Conservation (phyloP, 129 eudicot genomes). For the Centella asiatica region DNA sequence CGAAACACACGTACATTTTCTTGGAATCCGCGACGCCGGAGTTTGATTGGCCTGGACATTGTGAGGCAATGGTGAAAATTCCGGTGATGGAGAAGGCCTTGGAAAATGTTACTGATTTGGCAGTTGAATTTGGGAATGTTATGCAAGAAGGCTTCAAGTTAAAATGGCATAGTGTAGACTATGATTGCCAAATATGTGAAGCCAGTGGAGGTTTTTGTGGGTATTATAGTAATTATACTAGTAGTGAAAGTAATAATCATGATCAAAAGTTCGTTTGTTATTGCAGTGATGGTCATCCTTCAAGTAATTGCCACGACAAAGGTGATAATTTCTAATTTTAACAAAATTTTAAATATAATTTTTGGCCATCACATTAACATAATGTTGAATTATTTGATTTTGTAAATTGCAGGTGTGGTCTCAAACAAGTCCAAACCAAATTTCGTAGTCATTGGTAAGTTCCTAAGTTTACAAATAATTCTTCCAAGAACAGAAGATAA, state of each 20-base stretch:
- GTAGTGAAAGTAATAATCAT: too few species aligned
- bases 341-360: too few species aligned
- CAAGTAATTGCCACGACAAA: conserved; percentile 12
- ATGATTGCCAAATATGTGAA: conserved; percentile 20
- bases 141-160: conserved; percentile 21
- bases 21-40: conserved; percentile 15
- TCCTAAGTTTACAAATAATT: neutral
- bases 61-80: conserved; percentile 16
- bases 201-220: conserved; percentile 20
- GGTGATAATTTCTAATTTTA: conserved; percentile 13
- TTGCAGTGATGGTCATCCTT: conserved; percentile 14
- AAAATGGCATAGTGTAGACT: conserved; percentile 12
- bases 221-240: neutral
- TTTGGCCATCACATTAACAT: too few species aligned
- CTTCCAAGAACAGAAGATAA: too few species aligned
- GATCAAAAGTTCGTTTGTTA: conserved; percentile 14
- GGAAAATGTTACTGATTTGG: conserved; percentile 8
- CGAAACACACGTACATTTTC: conserved; percentile 23
- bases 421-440: neutral
- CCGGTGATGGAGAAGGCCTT: conserved; percentile 14
- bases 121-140: conserved; percentile 2
- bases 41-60: conserved; percentile 21
- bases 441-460: conserved; percentile 14
- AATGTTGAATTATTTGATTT: neutral
- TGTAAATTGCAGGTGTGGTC: too few species aligned